Conservation (phyloP, 306 rosid species). For the Leucaena leucocephala region DNA sequence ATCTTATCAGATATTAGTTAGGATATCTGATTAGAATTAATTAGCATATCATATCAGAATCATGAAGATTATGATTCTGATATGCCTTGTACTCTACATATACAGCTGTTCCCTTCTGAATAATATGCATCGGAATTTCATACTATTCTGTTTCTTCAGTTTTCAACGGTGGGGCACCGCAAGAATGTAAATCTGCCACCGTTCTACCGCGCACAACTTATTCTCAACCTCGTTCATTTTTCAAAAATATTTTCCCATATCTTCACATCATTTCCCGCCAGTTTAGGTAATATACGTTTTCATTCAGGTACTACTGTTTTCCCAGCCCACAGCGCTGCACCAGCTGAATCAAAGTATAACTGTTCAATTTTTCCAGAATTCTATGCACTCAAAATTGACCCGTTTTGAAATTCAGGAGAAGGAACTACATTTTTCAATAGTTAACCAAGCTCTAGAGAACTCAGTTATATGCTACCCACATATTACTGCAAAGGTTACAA, state of each 20-base stretch:
- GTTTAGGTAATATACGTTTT: not conserved
- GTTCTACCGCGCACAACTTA: not conserved
- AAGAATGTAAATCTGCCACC: not conserved
- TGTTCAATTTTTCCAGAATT: not conserved
- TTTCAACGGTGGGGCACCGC: not conserved
- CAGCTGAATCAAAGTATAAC: too few species aligned
- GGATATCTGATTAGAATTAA: too few species aligned
- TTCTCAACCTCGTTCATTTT: not conserved
- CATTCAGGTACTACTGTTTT: not conserved
- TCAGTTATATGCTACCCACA: not conserved
- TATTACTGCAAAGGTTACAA: not conserved
- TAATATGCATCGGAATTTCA: too few species aligned
- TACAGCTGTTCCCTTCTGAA: too few species aligned
- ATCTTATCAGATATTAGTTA: too few species aligned
- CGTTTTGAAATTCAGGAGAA: conserved; percentile 18
- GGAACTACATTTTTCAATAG: conserved; percentile 24
- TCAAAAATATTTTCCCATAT: not conserved
- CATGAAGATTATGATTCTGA: too few species aligned
- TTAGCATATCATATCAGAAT: too few species aligned
- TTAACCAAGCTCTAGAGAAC: conserved; percentile 15
- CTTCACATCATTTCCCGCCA: not conserved
- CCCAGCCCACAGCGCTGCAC: not conserved
- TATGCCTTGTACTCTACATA: too few species aligned
- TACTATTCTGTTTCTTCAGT: too few species aligned
- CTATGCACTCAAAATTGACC: not conserved